Conservation (phyloP, 1,284 basidiomycete species). For the Cryptococcus deneoformans region DNA sequence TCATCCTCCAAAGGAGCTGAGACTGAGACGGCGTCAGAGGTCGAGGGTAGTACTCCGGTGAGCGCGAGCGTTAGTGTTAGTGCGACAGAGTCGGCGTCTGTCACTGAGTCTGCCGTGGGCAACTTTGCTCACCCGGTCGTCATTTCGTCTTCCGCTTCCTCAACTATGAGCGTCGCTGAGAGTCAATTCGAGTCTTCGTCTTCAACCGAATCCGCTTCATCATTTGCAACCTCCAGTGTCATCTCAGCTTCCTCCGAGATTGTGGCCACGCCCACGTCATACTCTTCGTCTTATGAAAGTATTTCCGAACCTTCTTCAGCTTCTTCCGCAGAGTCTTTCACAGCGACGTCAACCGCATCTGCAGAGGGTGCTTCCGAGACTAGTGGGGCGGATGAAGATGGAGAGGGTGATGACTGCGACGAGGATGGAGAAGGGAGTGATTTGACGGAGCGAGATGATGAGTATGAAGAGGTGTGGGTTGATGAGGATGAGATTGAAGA, state of each 20-base stretch:
- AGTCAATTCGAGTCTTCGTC: not conserved
- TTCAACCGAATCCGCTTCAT: constrained; percentile 4
- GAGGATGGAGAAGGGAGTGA: not conserved
- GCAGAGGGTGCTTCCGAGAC: not conserved
- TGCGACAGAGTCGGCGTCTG: not conserved
- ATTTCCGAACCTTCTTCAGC: not conserved
- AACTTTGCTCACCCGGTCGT: too few species aligned
- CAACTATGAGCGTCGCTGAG: not conserved
- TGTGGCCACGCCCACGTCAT: not conserved
- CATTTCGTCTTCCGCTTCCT: constrained; percentile 3
- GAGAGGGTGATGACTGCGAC: constrained; percentile 1
- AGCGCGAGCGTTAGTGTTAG: constrained; percentile 3
- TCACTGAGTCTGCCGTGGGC: not conserved
- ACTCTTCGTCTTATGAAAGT: not conserved
- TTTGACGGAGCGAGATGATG: constrained; percentile 3
- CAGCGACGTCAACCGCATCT: constrained; percentile 2
- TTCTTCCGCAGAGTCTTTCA: constrained; percentile 7
- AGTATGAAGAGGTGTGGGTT: constrained; percentile 33
- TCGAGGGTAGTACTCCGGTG: constrained; percentile 4
- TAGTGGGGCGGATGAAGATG: not conserved
- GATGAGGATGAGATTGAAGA: constrained; percentile 25
- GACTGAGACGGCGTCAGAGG: constrained; percentile 3
- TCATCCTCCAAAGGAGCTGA: constrained; percentile 3
- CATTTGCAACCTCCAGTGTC: constrained; percentile 1
- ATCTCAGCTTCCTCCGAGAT: constrained; percentile 5